Conservation (phyloP, 2,329 filamentous ascomycete species). For the Apiospora phragmitis region DNA sequence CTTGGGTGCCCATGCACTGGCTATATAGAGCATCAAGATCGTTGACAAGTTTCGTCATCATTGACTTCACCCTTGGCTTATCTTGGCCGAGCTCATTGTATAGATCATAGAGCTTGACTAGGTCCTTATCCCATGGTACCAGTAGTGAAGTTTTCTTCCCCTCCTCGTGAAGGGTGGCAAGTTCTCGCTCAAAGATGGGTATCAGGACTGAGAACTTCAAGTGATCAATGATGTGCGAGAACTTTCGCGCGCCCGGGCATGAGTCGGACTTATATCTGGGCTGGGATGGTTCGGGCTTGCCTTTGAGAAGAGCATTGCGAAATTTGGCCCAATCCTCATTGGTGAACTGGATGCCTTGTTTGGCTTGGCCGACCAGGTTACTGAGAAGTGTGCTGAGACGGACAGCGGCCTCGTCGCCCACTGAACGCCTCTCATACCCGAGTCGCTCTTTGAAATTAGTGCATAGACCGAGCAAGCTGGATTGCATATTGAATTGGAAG, state of each 20-base stretch:
- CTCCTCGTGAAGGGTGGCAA: slow-evolving; percentile 33
- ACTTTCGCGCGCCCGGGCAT: slow-evolving; percentile 25
- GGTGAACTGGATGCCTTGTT: slow-evolving; percentile 55
- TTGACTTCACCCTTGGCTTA: not conserved
- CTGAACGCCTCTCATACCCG: slow-evolving; percentile 58
- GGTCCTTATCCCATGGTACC: slow-evolving; percentile 6
- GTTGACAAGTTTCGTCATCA: not conserved
- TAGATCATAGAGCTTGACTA: not conserved
- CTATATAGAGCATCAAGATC: not conserved
- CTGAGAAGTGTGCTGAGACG: slow-evolving; percentile 53
- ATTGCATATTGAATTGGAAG: slow-evolving; percentile 59
- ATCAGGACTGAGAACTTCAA: slow-evolving; percentile 58
- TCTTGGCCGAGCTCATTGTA: not conserved
- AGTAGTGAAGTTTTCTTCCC: not conserved
- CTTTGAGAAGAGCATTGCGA: slow-evolving; percentile 24
- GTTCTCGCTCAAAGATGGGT: slow-evolving; percentile 37
- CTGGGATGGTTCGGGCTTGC: slow-evolving; percentile 25
- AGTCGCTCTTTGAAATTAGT: slow-evolving; percentile 65
- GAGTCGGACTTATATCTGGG: slow-evolving; percentile 46
- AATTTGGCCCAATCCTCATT: slow-evolving; percentile 41
- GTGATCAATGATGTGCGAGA: slow-evolving; percentile 60
- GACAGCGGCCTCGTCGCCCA: slow-evolving; percentile 45
- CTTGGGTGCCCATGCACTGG: not conserved
- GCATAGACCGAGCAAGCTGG: slow-evolving; percentile 60
- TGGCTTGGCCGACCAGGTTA: slow-evolving; percentile 57